phyloP scores from a whole-genome alignment of 306 rosid species.

The Mucuna pruriens region DNA sequence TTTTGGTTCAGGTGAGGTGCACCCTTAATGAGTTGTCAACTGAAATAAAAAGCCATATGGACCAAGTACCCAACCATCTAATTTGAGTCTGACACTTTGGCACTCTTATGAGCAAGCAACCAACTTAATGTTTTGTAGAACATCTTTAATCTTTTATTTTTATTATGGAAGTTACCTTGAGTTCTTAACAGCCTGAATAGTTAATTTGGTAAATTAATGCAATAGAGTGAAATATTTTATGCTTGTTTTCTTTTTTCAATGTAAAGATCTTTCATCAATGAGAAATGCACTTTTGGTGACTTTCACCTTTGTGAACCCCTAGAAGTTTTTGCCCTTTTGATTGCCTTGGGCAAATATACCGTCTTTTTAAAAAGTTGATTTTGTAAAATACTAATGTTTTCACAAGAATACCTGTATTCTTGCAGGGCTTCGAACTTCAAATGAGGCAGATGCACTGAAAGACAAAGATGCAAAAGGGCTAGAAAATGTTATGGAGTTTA shows the following conservation, averaged over 20 bases:
- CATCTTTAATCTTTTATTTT: not conserved
- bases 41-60: not conserved
- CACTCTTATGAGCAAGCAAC: not conserved
- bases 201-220: conserved; percentile 4
- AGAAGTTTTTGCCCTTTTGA: not conserved
- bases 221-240: not conserved
- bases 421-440: conserved; percentile 88
- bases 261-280: not conserved
- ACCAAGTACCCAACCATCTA: not conserved
- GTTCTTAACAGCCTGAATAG: not conserved
- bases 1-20: not conserved
- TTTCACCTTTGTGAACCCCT: not conserved
- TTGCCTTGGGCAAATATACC: not conserved
- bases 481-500: conserved; percentile 75
- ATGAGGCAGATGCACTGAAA: conserved; percentile 86
- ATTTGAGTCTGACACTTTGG: not conserved
- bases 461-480: conserved; percentile 68
- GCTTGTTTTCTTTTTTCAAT: not conserved
- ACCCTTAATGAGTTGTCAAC: not conserved
- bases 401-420: conserved; percentile 80
- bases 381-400: conserved; percentile 9
- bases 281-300: not conserved
- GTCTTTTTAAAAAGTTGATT: not conserved
- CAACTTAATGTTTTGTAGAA: conserved; percentile 15
- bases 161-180: not conserved